Conservation (phyloP, 83 land plant genomes). For the Thuja plicata region DNA sequence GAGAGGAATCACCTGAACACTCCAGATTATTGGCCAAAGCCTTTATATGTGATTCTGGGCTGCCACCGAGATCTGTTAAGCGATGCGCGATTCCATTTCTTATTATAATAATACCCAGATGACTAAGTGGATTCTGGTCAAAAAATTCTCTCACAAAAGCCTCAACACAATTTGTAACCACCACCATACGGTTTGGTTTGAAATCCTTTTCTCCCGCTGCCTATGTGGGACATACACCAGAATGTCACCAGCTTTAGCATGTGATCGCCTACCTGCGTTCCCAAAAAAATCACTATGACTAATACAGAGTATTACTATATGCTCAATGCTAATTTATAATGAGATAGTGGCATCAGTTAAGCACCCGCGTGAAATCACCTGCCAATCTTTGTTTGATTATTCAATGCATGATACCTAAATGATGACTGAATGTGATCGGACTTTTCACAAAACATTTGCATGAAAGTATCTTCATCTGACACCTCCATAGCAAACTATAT, state of each 20-base stretch:
- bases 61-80: conserved; percentile 93
- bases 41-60: conserved; percentile 92
- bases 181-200: conserved; percentile 82
- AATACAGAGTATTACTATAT: conserved; percentile 14
- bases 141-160: conserved; percentile 94
- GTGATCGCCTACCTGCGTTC: conserved; percentile 18
- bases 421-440: background rate
- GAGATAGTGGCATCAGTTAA: background rate
- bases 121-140: conserved; percentile 99
- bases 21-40: conserved; percentile 77
- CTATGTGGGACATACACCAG: conserved; percentile 42
- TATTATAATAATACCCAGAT: conserved; percentile 76
- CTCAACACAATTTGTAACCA: conserved; percentile 83
- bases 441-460: background rate
- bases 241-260: conserved; percentile 23
- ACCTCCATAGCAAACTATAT: background rate
- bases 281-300: conserved; percentile 19
- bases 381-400: background rate
- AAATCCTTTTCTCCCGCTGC: conserved; percentile 96
- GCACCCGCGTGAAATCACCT: background rate
- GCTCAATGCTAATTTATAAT: background rate
- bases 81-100: conserved; percentile 90
- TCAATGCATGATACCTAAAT: background rate
- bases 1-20: conserved; percentile 90
- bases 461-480: background rate